A percentile compares a stretch with the other conserved stretches of the same genome.
phyloP scores from a whole-genome alignment of 331 rosid species.

The Acacia pycnantha region DNA sequence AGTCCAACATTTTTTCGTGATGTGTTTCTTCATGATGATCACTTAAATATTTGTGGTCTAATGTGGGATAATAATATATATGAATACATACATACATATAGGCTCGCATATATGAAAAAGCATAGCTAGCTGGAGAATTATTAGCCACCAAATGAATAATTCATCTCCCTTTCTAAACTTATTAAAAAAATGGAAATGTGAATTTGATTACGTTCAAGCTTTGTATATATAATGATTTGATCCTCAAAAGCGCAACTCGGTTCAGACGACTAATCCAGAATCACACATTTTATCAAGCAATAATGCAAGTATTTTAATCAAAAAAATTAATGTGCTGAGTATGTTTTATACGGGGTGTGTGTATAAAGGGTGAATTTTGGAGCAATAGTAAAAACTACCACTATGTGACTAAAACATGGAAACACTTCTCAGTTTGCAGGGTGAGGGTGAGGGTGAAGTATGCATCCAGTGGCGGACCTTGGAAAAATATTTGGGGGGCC shows the following conservation, averaged over 20 bases:
- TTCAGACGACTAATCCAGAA: not conserved
- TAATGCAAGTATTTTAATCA: too few species aligned
- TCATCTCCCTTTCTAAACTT: not conserved
- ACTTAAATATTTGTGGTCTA: constrained; percentile 18
- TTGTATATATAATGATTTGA: not conserved
- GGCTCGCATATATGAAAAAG: not conserved
- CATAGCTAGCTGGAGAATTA: not conserved
- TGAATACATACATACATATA: constrained; percentile 3
- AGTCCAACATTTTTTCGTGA: constrained; percentile 3
- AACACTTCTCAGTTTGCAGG: too few species aligned
- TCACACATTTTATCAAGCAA: not conserved
- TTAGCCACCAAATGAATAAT: not conserved
- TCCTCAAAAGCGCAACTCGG: not conserved
- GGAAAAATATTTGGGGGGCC: too few species aligned
- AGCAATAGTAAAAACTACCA: too few species aligned
- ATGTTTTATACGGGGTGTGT: too few species aligned
- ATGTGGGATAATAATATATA: constrained; percentile 31
- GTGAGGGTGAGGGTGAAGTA: too few species aligned
- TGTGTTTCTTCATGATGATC: not conserved
- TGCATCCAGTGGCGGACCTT: too few species aligned
- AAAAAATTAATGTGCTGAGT: too few species aligned
- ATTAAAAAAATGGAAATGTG: not conserved
- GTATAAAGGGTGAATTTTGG: too few species aligned
- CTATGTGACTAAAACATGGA: too few species aligned
- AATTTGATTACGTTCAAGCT: not conserved